Conservation (phyloP, 2,329 filamentous ascomycete genomes). For the Penicillium sp. region DNA sequence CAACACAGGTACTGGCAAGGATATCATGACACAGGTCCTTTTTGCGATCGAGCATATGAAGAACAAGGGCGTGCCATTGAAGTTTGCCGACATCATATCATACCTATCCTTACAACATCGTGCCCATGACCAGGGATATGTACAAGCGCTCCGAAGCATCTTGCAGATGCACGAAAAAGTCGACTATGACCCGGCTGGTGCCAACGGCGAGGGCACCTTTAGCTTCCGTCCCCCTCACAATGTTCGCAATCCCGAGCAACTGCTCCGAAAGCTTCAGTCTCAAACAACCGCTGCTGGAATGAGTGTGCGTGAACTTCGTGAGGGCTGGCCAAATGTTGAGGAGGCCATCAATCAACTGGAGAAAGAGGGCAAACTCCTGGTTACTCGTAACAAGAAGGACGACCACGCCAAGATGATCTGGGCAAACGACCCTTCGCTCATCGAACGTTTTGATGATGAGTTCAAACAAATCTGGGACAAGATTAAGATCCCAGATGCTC, state of each 20-base stretch:
- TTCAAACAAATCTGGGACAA: conserved; percentile 84
- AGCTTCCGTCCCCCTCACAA: conserved; percentile 82
- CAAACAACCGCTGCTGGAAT: conserved; percentile 82
- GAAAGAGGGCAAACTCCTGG: conserved; percentile 75
- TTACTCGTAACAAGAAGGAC: conserved; percentile 91
- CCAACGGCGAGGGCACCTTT: conserved; percentile 76
- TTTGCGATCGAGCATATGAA: conserved; percentile 85
- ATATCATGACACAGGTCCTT: conserved; percentile 84
- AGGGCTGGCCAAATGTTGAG: conserved; percentile 89
- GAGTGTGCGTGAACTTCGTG: conserved; percentile 86
- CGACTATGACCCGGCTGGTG: conserved; percentile 59
- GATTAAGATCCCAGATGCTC: conserved; percentile 73
- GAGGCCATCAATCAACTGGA: conserved; percentile 79
- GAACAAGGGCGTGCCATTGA: conserved; percentile 69
- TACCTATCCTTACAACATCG: conserved; percentile 74
- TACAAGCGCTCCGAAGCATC: conserved; percentile 68
- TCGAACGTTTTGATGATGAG: conserved; percentile 76
- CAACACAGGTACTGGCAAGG: conserved; percentile 74
- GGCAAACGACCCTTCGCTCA: conserved; percentile 80
- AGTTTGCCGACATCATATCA: conserved; percentile 75
- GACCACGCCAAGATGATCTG: conserved; percentile 83
- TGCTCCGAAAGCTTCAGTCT: conserved; percentile 79
- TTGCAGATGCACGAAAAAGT: conserved; percentile 70
- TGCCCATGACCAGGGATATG: conserved; percentile 60
- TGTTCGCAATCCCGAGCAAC: conserved; percentile 75